Conservation (phyloP, 2,329 filamentous ascomycete genomes). For the Hirsutella thompsonii region DNA sequence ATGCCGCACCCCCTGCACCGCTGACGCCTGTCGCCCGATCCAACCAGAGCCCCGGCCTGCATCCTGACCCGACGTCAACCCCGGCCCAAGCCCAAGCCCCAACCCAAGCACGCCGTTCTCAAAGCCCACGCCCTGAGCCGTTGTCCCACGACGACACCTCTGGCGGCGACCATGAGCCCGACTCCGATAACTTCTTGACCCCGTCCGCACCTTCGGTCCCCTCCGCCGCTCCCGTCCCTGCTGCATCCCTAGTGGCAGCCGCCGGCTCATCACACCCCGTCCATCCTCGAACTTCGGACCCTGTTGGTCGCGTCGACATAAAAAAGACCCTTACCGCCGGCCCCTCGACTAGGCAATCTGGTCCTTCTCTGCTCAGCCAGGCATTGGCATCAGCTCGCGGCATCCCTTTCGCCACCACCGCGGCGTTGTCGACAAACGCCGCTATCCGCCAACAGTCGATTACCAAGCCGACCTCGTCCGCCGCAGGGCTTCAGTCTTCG, state of each 20-base stretch:
- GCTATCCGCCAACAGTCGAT: background rate
- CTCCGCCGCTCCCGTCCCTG: background rate
- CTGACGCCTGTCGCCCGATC: slow-evolving; percentile 19
- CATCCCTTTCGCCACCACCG: slow-evolving; percentile 20
- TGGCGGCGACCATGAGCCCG: slow-evolving; percentile 1
- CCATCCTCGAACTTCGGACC: slow-evolving; percentile 2
- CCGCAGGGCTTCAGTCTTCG: background rate
- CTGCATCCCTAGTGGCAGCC: background rate
- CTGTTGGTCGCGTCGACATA: slow-evolving; percentile 11
- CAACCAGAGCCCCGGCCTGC: slow-evolving; percentile 3
- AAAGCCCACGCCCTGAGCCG: slow-evolving; percentile 6
- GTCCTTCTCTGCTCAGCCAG: slow-evolving; percentile 43
- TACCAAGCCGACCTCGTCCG: background rate
- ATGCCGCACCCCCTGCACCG: slow-evolving; percentile 38
- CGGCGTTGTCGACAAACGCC: background rate
- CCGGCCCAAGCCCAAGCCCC: slow-evolving; percentile 2
- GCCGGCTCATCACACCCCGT: slow-evolving; percentile 1
- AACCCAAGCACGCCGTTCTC: slow-evolving; percentile 1
- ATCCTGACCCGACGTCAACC: slow-evolving; percentile 2
- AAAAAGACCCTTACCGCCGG: slow-evolving; percentile 28
- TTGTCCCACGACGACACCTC: slow-evolving; percentile 5
- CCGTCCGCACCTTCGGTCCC: background rate
- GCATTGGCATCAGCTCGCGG: slow-evolving; percentile 46
- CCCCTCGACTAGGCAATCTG: slow-evolving; percentile 30
- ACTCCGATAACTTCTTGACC: background rate